Percentiles rank a stretch among this genome's conserved stretches.
phyloP scores from a whole-genome alignment of 192 early-diverging fungal species.

The Entophlyctis luteolus region DNA sequence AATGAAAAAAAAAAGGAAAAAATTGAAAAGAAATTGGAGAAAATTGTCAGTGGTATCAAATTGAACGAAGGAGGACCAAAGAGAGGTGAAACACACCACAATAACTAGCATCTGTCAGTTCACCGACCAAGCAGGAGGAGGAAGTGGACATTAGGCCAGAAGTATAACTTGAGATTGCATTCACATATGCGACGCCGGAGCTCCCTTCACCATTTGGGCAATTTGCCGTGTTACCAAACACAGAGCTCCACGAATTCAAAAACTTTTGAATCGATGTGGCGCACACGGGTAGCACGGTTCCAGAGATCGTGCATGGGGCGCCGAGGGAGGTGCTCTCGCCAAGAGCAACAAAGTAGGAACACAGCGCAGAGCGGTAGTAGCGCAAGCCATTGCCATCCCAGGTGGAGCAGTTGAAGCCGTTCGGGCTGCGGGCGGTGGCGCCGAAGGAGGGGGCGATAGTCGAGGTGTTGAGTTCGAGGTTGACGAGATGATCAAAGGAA shows the following conservation, averaged over 20 bases:
- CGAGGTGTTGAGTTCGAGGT: not conserved
- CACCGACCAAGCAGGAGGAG: not conserved
- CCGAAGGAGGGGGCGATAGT: not conserved
- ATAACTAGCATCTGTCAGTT: not conserved
- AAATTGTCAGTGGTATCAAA: too few relatives aligned
- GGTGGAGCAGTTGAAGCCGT: not conserved
- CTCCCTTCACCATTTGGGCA: not conserved
- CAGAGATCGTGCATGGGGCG: too few relatives aligned
- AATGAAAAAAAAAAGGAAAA: too few relatives aligned
- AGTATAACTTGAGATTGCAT: too few relatives aligned
- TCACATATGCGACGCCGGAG: too few relatives aligned
- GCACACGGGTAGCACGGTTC: too few relatives aligned
- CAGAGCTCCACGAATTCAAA: too few relatives aligned
- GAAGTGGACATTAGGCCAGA: not conserved
- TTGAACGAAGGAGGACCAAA: too few relatives aligned
- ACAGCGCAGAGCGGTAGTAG: not conserved
- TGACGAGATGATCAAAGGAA: not conserved
- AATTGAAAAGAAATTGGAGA: too few relatives aligned
- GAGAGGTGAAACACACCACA: constrained; percentile 7
- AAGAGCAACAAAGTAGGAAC: not conserved
- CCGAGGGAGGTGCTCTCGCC: not conserved
- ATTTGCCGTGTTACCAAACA: too few relatives aligned
- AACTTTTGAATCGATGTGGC: too few relatives aligned
- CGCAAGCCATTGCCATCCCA: not conserved
- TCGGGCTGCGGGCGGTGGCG: not conserved